These are phyloP conservation scores for Ophiostoma populinum DNA, from an alignment of 2,329 filamentous ascomycete genomes.

Conservation along the genomic window DNA sequence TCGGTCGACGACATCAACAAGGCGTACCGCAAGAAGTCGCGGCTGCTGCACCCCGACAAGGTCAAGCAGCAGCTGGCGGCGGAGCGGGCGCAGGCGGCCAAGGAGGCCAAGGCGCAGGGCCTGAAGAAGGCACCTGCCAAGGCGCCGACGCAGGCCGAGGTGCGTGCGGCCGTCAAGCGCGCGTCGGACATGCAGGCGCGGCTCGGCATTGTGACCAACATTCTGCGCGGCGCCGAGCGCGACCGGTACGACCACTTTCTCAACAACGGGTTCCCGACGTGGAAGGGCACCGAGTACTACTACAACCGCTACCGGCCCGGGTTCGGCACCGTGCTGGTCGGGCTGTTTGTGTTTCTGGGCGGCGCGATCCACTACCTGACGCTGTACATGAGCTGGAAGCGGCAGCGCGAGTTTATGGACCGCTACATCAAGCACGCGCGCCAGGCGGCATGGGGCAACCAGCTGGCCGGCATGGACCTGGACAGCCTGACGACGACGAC, in stretches of 20 bases:
- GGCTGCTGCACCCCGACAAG: constrained; percentile 84
- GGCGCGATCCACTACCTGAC: constrained; percentile 74
- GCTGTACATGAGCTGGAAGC: constrained; percentile 72
- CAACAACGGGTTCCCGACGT: constrained; percentile 78
- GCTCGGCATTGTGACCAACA: constrained; percentile 67
- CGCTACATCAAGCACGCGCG: constrained; percentile 83
- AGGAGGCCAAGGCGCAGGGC: constrained; percentile 28
- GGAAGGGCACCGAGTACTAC: constrained; percentile 98
- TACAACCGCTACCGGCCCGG: constrained; percentile 88
- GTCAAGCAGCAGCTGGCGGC: constrained; percentile 68
- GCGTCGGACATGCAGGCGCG: constrained; percentile 72
- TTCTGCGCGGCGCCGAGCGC: constrained; percentile 64
- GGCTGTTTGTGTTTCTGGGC: constrained; percentile 66
- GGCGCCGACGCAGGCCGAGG: constrained; percentile 53
- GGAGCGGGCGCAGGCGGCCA: constrained; percentile 40
- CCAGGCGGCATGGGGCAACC: constrained; percentile 78
- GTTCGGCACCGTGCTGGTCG: constrained; percentile 64
- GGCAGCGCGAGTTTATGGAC: constrained; percentile 79
- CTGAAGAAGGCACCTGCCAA: constrained; percentile 47
- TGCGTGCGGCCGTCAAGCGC: constrained; percentile 61
- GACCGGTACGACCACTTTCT: constrained; percentile 93
- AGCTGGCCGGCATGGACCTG: constrained; percentile 42
- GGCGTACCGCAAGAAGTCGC: constrained; percentile 78
- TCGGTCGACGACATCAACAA: constrained; percentile 81
- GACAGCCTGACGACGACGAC: constrained; percentile 46